Evolutionary conservation across 139 green algal species (phyloP).

Genomic region (Mychonastes homosphaera): DNA sequence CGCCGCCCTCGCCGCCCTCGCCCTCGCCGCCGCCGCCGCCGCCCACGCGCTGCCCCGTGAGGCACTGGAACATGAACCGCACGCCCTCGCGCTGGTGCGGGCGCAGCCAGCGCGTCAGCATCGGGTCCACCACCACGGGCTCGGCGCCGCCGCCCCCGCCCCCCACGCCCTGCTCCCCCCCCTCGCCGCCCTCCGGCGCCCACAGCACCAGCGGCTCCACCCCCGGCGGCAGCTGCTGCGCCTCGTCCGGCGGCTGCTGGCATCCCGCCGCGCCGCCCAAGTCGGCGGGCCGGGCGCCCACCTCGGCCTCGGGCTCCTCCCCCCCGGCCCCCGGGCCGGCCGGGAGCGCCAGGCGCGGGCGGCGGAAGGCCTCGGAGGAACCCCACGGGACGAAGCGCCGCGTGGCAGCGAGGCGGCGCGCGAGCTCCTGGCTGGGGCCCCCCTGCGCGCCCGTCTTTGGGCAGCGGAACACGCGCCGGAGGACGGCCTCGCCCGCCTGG

Average conservation of each 20-base stretch:
- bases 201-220: conserved; percentile 76
- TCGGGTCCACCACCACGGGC: conserved; percentile 63
- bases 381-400: conserved; percentile 76
- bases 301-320: conserved; percentile 9
- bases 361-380: conserved; percentile 33
- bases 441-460: too few relatives aligned
- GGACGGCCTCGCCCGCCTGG: too few relatives aligned
- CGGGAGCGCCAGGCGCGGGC: background rate
- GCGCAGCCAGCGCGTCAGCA: conserved; percentile 78
- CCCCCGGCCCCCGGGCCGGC: background rate
- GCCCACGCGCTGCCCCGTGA: too few relatives aligned
- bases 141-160: background rate
- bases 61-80: conserved; percentile 99
- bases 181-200: conserved; percentile 21
- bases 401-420: too few relatives aligned
- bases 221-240: conserved; percentile 33
- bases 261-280: background rate
- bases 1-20: too few relatives aligned
- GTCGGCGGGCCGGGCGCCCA: background rate
- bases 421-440: too few relatives aligned
- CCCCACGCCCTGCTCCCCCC: background rate
- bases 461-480: too few relatives aligned
- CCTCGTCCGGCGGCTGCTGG: background rate
- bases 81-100: conserved; percentile 94
- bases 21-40: too few relatives aligned